Conservation (phyloP, 2,329 filamentous ascomycete genomes). For the Seiridium cupressi region DNA sequence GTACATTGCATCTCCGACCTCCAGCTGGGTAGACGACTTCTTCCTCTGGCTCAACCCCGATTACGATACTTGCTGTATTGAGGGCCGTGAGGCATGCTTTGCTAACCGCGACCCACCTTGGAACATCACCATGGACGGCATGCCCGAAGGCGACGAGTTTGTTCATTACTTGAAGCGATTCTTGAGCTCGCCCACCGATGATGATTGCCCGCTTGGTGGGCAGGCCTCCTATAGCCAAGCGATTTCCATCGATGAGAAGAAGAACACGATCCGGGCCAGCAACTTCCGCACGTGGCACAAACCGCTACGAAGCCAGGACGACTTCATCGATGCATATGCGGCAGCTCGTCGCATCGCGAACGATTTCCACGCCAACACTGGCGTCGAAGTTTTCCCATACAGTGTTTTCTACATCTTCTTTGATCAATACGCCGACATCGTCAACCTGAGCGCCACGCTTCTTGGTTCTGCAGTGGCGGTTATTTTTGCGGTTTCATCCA, state of each 20-base stretch:
- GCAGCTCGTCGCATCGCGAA: conserved; percentile 84
- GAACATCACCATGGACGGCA: conserved; percentile 86
- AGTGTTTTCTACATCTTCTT: conserved; percentile 99
- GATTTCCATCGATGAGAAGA: conserved; percentile 71
- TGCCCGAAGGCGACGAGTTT: conserved; percentile 94
- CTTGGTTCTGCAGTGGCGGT: conserved; percentile 81
- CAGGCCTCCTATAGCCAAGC: conserved; percentile 84
- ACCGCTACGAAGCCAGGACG: conserved; percentile 80
- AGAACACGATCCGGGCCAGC: conserved; percentile 70
- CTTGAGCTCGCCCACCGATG: conserved; percentile 75
- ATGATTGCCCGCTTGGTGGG: conserved; percentile 84
- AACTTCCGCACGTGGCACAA: conserved; percentile 92
- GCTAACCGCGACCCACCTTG: conserved; percentile 72
- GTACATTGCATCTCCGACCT: conserved; percentile 83
- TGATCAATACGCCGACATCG: conserved; percentile 89
- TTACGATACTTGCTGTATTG: conserved; percentile 65
- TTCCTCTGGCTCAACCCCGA: conserved; percentile 94
- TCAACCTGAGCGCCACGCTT: conserved; percentile 74
- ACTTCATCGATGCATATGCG: conserved; percentile 90
- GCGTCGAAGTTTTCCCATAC: conserved; percentile 89
- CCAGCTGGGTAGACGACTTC: conserved; percentile 97
- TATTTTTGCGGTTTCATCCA: conserved; percentile 76
- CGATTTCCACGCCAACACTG: conserved; percentile 69
- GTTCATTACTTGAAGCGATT: conserved; percentile 82
- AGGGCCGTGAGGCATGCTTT: conserved; percentile 74